Base-by-base conservation (phyloP, 2,329 filamentous ascomycete genomes). In the Trichoderma lentiforme region DNA sequence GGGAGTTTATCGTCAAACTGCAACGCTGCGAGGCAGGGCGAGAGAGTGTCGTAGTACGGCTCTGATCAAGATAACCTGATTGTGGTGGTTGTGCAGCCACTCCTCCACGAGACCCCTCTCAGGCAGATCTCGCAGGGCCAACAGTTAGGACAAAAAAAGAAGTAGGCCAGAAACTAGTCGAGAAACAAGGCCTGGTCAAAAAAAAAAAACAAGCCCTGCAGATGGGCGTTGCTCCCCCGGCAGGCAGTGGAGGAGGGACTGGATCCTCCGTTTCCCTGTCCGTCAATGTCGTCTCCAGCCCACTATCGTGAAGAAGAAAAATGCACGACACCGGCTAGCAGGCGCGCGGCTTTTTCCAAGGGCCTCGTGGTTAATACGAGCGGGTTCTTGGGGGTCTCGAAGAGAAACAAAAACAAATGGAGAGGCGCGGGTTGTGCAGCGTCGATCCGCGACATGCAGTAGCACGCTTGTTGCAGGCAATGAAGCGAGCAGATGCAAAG, bases 371-470 rank as follows among this genome's bases (percentile, higher is more conserved):
- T 36, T 62, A 36, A 62, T 70, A 62, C 66, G 66, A 70, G 66
- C 66, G 66, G 57, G 57, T 30, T 70, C 57, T 36, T 53, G 47
- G 39, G 65, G 68, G 60, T 72, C 63, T 63, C 57, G 47, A 67
- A 28, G 60, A 70, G 58, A 69, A 65, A 57, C 68, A 73, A 57
- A 71, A 62, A 63, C 63, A 68, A 73, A 71, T 34, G 61, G 69
- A 70, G 66, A 62, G 71, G 71, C 39, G 68, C 70, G 62, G 72
- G 61, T 73, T 71, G 72, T 74, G 72, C 71, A 73, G 75, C 73
- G 62, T 74, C 71, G 66, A 75, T 74, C 71, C 71, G 74, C 71
- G 73, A 73, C 75, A 71, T 72, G 73, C 71, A 72, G 70, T 66
- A 71, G 69, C 39, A 71, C 68, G 63, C 68, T 71, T 39, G 62